Conservation (phyloP, 2,329 filamentous ascomycete species). For the Neocatenulostroma microsporum region DNA sequence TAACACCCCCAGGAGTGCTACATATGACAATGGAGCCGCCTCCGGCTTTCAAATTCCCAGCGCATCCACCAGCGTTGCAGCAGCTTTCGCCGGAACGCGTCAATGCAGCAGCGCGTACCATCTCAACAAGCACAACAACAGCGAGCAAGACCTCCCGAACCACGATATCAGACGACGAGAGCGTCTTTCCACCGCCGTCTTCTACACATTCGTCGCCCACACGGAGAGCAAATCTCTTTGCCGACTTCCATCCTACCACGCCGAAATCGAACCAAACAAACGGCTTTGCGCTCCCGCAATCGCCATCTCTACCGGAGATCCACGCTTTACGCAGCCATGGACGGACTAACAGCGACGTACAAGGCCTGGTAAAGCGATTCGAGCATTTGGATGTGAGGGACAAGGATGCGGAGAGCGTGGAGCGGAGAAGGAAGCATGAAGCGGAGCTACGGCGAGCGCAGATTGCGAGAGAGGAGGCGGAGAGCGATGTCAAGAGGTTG, state of each 20-base stretch:
- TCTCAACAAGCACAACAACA: slow-evolving; percentile 32
- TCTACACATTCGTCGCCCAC: slow-evolving; percentile 29
- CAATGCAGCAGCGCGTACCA: slow-evolving; percentile 39
- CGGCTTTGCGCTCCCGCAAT: slow-evolving; percentile 19
- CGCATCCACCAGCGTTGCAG: slow-evolving; percentile 47
- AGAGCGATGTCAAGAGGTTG: slow-evolving; percentile 57
- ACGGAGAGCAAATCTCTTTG: slow-evolving; percentile 24
- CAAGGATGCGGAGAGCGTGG: slow-evolving; percentile 32
- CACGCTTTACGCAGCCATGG: slow-evolving; percentile 28
- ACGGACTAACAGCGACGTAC: slow-evolving; percentile 53
- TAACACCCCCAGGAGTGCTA: too few relatives aligned
- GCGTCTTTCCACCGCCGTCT: slow-evolving; percentile 4
- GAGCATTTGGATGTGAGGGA: slow-evolving; percentile 56
- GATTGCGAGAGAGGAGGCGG: slow-evolving; percentile 54
- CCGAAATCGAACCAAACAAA: slow-evolving; percentile 11
- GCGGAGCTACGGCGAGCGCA: slow-evolving; percentile 38
- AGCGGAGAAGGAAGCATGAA: slow-evolving; percentile 38
- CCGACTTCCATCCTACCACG: slow-evolving; percentile 21
- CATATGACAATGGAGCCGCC: slow-evolving; percentile 32
- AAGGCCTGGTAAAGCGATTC: slow-evolving; percentile 60
- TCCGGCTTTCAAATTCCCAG: slow-evolving; percentile 44
- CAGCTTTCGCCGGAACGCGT: slow-evolving; percentile 57
- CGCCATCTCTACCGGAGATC: slow-evolving; percentile 28
- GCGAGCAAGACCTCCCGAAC: slow-evolving; percentile 30
- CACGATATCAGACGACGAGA: slow-evolving; percentile 23